Percentiles rank a stretch among this genome's conserved stretches.
These are phyloP conservation scores for Mycena filopes DNA, from an alignment of 768 basidiomycete genomes.

Conservation along the genomic window DNA sequence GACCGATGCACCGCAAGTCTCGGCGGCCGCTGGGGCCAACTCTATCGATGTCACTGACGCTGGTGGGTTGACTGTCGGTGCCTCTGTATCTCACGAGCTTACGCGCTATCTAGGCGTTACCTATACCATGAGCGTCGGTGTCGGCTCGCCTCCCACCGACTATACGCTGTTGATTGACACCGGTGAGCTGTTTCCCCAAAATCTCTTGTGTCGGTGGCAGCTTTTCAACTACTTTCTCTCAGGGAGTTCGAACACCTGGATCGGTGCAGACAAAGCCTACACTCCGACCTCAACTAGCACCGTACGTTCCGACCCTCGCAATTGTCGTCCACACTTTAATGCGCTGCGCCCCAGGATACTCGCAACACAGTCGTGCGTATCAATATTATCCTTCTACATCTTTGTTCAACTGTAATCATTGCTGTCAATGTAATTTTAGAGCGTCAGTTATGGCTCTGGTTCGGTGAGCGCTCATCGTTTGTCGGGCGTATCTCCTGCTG, in stretches of 20 bases:
- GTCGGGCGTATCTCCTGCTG: too few relatives aligned
- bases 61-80: constrained; percentile 41
- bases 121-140: constrained; percentile 62
- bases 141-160: constrained; percentile 60
- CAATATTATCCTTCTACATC: neutral
- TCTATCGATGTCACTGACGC: constrained; percentile 69
- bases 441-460: constrained; percentile 65
- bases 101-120: constrained; percentile 46
- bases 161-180: constrained; percentile 70
- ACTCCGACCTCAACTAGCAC: constrained; percentile 57
- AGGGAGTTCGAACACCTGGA: constrained; percentile 58
- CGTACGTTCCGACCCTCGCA: constrained; percentile 39
- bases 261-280: constrained; percentile 62
- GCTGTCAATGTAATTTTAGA: constrained; percentile 41
- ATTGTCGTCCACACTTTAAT: neutral
- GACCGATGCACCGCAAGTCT: constrained; percentile 4
- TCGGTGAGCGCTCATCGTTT: constrained; percentile 36
- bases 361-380: constrained; percentile 47
- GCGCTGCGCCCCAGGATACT: constrained; percentile 30
- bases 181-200: constrained; percentile 43
- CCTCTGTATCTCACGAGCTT: constrained; percentile 1
- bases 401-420: too few relatives aligned
- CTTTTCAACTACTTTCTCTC: neutral
- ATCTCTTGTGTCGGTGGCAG: too few relatives aligned
- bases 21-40: constrained; percentile 34